Base-by-base conservation (phyloP, 225 moss, liverwort and hornwort genomes). In the Climacium dendroides region DNA sequence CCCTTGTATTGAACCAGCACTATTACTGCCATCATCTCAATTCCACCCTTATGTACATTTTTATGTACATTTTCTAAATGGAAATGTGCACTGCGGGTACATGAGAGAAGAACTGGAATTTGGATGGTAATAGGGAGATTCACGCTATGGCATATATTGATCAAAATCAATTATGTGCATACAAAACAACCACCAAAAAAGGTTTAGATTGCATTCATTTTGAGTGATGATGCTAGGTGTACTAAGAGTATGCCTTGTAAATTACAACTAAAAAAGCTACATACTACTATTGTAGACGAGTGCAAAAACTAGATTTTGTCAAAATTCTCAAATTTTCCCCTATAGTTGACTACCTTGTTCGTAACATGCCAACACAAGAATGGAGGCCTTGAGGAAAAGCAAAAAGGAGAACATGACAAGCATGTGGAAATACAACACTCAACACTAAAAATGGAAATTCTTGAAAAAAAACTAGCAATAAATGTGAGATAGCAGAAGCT, bases 231-330 rank as follows among this genome's bases (percentile, higher is more conserved):
- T 72, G 28, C 2, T 29, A 17, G 29, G 6, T 45, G 6, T 2
- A 28, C 28, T 39, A 16, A 70, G 5, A 39, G 2, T 1, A 25
- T 3, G 1, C 3, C 8, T 43, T 70, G 5, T 0, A 23, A 0
- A 67, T 2, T 4, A 0, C 7, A 43, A 43, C 14, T 16, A 9
- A 9, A 43, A 5, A 71, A 9, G 16, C 5, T 71, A 43, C 3
- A 10, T 4, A 10, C 1, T 34, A 7, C 2, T 39, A 14, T 39
- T 14, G 14, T 24, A 4, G 69, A 39, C 1, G 67, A 7, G 3
- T 0, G 0, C 4, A 69, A 23, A n/a, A 69, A 69, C 14, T 39
- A 13, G 7, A 39, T 39, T 69, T 23, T 13, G 13, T 69, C 4
- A 24, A 69, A 23, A 39, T 6, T 39, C 7, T 23, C 2, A 37